Conservation (phyloP, 176 grass and related monocot species). For the Zoysia pacifica region DNA sequence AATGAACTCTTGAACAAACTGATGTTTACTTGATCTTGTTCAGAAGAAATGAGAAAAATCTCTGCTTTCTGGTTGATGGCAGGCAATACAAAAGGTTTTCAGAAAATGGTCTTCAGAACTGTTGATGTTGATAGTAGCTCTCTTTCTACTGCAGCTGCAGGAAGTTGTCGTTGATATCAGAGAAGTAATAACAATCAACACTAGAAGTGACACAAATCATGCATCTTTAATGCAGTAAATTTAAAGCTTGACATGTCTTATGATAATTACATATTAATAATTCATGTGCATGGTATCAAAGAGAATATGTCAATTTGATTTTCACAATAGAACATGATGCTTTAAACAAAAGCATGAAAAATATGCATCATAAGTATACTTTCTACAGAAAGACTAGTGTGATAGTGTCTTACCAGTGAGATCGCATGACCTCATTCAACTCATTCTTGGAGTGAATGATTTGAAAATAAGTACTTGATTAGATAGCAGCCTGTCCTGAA, state of each 20-base stretch:
- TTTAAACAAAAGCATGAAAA: constrained; percentile 29
- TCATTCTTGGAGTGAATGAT: constrained; percentile 99
- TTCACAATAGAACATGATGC: constrained; percentile 25
- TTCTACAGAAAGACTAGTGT: constrained; percentile 20
- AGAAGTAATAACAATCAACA: constrained; percentile 23
- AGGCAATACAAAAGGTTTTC: too few species aligned
- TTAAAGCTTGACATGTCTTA: too few species aligned
- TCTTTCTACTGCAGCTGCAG: constrained; percentile 78
- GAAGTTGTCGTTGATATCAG: constrained; percentile 41
- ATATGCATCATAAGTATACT: neutral
- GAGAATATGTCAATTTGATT: constrained; percentile 29
- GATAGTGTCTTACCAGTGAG: constrained; percentile 73
- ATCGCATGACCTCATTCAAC: constrained; percentile 90
- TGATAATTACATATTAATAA: constrained; percentile 18
- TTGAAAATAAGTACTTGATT: constrained; percentile 91
- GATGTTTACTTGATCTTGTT: too few species aligned
- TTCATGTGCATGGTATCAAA: neutral
- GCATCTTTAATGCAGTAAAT: constrained; percentile 7
- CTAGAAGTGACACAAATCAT: constrained; percentile 8
- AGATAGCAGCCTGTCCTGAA: constrained; percentile 81
- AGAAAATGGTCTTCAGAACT: constrained; percentile 83
- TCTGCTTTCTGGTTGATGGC: too few species aligned
- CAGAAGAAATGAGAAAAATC: too few species aligned
- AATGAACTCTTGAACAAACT: too few species aligned
- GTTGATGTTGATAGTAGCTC: constrained; percentile 76